A percentile compares a stretch with the other conserved stretches of the same genome.
These are phyloP conservation scores for Torulaspora maleeae DNA, from an alignment of 805 yeast species.

Conservation along the genomic window DNA sequence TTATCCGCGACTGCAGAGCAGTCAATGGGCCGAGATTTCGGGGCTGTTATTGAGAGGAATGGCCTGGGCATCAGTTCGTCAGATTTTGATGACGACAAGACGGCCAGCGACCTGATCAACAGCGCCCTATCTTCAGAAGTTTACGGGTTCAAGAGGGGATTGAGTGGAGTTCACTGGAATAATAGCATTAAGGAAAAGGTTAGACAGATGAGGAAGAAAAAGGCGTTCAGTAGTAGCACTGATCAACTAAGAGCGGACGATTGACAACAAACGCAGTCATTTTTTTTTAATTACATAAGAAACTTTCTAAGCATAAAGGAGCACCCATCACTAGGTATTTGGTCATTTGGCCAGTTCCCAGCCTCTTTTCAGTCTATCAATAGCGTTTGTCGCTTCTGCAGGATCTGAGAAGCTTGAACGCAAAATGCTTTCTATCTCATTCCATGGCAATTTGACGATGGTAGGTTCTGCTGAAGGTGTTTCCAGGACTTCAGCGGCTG, in stretches of 20 bases:
- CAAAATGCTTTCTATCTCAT: slow-evolving; percentile 38
- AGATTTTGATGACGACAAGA: slow-evolving; percentile 8
- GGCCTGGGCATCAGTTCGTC: neutral
- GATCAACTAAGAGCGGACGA: neutral
- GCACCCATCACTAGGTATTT: neutral
- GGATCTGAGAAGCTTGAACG: slow-evolving; percentile 32
- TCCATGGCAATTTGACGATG: slow-evolving; percentile 41
- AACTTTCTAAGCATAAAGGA: neutral
- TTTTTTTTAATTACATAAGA: slow-evolving; percentile 1
- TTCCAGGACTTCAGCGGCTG: neutral
- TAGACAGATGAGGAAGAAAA: slow-evolving; percentile 39
- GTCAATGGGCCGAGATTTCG: neutral
- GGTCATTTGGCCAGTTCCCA: slow-evolving; percentile 36
- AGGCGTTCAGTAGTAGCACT: slow-evolving; percentile 8
- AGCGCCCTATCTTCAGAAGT: slow-evolving; percentile 39
- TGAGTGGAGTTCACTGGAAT: slow-evolving; percentile 59
- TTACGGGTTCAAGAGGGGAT: slow-evolving; percentile 40
- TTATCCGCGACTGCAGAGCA: slow-evolving; percentile 1
- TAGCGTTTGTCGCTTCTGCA: slow-evolving; percentile 28
- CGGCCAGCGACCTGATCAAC: slow-evolving; percentile 27
- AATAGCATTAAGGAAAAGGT: slow-evolving; percentile 53
- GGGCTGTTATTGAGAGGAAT: neutral
- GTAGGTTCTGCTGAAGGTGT: neutral
- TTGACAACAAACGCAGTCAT: neutral
- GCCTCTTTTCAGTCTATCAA: slow-evolving; percentile 38